These are phyloP conservation scores for Bassia scoparia DNA, from an alignment of 148 eudicot species.

Conservation along the genomic window DNA sequence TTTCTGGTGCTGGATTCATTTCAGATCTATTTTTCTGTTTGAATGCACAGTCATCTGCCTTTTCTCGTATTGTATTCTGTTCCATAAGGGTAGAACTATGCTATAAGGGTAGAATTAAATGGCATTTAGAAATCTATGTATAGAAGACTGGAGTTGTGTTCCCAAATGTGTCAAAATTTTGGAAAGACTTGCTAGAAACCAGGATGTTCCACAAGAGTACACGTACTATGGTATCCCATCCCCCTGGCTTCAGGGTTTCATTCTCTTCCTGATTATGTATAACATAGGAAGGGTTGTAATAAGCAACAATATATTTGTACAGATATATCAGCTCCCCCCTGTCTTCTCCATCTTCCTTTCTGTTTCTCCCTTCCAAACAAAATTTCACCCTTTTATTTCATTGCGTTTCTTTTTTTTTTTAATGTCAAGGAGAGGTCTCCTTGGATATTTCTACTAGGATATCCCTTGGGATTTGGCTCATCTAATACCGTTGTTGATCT, in stretches of 20 bases:
- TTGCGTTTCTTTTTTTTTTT: too few species aligned
- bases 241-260: slow-evolving; percentile 95
- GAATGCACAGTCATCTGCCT: too few species aligned
- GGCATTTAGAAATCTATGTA: too few species aligned
- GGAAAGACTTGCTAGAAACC: slow-evolving; percentile 97
- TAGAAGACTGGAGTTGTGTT: slow-evolving; percentile 95
- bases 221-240: slow-evolving; percentile 98
- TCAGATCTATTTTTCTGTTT: too few species aligned
- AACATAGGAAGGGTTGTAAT: not conserved
- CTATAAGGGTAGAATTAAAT: too few species aligned
- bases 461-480: not conserved
- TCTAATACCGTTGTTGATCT: not conserved
- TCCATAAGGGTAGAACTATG: too few species aligned
- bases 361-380: too few species aligned
- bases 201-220: slow-evolving; percentile 97
- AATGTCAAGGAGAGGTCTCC: too few species aligned
- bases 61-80: too few species aligned
- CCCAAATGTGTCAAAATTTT: slow-evolving; percentile 87
- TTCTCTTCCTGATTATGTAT: slow-evolving; percentile 3
- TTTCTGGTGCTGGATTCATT: too few species aligned
- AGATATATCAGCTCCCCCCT: not conserved
- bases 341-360: not conserved
- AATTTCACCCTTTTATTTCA: too few species aligned
- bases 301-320: not conserved
- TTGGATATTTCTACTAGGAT: not conserved